Conservation (phyloP, 2,329 filamentous ascomycete species). For the Colletotrichum sp. region DNA sequence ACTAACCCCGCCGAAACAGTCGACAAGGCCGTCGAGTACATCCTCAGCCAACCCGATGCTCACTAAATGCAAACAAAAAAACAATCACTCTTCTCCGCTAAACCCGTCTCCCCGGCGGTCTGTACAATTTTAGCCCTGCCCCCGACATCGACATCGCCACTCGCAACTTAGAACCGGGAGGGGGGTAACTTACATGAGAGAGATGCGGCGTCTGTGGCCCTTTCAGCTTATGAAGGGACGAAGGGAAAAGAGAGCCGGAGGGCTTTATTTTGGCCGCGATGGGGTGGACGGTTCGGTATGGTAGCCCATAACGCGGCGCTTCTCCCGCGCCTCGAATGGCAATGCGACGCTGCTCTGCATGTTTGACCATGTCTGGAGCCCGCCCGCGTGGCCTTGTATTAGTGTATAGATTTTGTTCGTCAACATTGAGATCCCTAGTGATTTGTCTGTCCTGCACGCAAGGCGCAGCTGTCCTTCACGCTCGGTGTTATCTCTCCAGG, state of each 20-base stretch:
- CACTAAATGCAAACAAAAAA: constrained; percentile 66
- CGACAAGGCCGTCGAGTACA: constrained; percentile 94
- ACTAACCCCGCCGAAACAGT: constrained; percentile 56
- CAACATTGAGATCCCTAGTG: neutral
- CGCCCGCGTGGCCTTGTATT: constrained; percentile 31
- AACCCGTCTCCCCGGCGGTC: constrained; percentile 19
- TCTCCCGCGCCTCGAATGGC: constrained; percentile 3
- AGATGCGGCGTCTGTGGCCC: constrained; percentile 5
- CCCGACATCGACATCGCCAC: constrained; percentile 17
- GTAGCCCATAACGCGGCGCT: constrained; percentile 5
- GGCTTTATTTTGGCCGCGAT: neutral
- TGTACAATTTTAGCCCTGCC: constrained; percentile 21
- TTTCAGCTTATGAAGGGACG: neutral
- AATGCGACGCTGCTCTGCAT: constrained; percentile 26
- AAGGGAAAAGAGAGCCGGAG: neutral
- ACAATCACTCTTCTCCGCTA: neutral
- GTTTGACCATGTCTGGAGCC: constrained; percentile 2
- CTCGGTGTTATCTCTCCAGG: neutral
- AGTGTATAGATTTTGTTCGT: constrained; percentile 40
- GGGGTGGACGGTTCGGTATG: constrained; percentile 5
- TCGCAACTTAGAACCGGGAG: constrained; percentile 12
- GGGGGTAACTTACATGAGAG: neutral
- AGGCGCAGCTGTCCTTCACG: neutral
- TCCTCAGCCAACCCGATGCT: constrained; percentile 90
- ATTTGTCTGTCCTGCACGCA: neutral